Evolutionary conservation across 2,329 filamentous ascomycete species (phyloP), one percentile per base, ranked within the genome.

Genomic region (Cercospora canescens): DNA sequence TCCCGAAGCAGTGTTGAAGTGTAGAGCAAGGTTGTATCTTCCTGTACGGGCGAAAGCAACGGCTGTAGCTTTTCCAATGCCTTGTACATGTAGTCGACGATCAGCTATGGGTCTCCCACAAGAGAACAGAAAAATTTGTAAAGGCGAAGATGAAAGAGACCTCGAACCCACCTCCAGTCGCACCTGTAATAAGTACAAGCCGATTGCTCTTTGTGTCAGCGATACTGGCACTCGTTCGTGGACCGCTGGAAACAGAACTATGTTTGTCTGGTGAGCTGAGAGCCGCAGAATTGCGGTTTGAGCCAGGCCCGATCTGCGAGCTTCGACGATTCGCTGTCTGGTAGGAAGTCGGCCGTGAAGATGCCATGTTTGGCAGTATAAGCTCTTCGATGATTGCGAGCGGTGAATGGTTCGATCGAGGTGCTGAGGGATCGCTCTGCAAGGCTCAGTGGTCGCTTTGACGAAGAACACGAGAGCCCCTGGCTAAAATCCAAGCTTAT

Each of bases 11-110:
- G 73, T 70, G 67, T 81, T 74, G 75, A 81, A 83, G 70, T 84
- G 81, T 1, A 82, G 72, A 4, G 80, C 81, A 14, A 84, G 76
- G 39, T 78, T 75, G 69, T 79, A 82, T 41, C 65, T 39, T 21
- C 80, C 80, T 18, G 79, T 74, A 26, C 70, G 71, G 1, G 81
- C 81, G 6, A 84, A 75, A 11, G 77, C 71, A 1, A 76, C 73
- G 54, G 76, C 77, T 24, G 81, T 82, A 3, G 81, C 79, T 60
- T 74, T 74, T 6, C 81, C 81, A 24, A 83, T 83, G 18, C 81
- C 81, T 60, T 11, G 6, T n/a, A 14, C 12, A 9, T 11, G 4
- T 3, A 11, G 32, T 35, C 9, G 8, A 11, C 14, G 8, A 35
- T 35, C 32, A 35, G 32, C 32, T 2, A 11, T 35, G 4, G 14